These are phyloP conservation scores for Haplosporangium sp. DNA, from an alignment of 371 early-diverging fungal genomes.

Conservation along the genomic window DNA sequence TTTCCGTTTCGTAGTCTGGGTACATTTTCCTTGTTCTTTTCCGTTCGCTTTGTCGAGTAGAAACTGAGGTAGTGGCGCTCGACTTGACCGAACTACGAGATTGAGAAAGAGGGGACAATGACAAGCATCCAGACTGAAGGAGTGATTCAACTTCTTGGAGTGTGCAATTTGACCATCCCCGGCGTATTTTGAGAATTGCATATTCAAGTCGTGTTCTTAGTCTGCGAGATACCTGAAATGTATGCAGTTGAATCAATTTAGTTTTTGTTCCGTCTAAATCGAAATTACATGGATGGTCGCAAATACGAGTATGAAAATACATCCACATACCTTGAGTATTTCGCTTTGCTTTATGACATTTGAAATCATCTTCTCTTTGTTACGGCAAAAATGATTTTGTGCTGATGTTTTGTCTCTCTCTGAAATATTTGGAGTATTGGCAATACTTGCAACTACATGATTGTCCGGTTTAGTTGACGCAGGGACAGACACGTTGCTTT, in stretches of 20 bases:
- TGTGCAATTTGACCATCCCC: slow-evolving; percentile 53
- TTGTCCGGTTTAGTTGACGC: neutral
- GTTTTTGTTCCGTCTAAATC: neutral
- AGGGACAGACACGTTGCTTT: too few relatives aligned
- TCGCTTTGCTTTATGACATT: slow-evolving; percentile 35
- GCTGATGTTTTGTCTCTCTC: too few relatives aligned
- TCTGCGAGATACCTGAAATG: slow-evolving; percentile 27
- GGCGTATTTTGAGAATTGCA: slow-evolving; percentile 49
- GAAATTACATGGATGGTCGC: neutral
- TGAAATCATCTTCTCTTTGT: slow-evolving; percentile 30
- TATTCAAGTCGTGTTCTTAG: slow-evolving; percentile 48
- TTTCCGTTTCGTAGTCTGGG: slow-evolving; percentile 25
- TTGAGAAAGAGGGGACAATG: slow-evolving; percentile 14
- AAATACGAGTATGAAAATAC: neutral
- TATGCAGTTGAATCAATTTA: too few relatives aligned
- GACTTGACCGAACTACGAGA: neutral
- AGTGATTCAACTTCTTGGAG: slow-evolving; percentile 47
- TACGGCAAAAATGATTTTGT: neutral
- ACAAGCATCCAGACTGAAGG: slow-evolving; percentile 10
- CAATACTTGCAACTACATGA: neutral
- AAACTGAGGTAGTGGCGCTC: neutral
- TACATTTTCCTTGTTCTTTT: slow-evolving; percentile 22
- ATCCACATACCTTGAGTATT: slow-evolving; percentile 32
- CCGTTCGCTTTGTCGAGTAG: slow-evolving; percentile 31
- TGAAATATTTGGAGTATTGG: neutral